A percentile compares a stretch with the other conserved stretches of the same genome.
phyloP scores from a whole-genome alignment of 2,329 filamentous ascomycete species.

The Aspergillus brasiliensis region DNA sequence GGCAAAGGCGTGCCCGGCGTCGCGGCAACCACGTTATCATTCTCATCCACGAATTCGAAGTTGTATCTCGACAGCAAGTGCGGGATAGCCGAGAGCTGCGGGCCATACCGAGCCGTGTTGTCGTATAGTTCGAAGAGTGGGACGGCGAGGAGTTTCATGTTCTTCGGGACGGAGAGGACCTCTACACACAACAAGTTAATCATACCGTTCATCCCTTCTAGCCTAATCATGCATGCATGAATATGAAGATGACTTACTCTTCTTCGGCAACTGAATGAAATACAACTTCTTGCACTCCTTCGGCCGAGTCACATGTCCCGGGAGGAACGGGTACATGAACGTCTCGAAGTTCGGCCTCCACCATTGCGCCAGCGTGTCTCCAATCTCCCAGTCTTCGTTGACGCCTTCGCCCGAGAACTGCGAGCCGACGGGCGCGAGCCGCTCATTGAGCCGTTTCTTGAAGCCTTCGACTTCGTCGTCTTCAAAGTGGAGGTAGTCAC shows the following conservation, averaged over 20 bases:
- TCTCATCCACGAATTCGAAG: constrained; percentile 95
- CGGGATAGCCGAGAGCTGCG: constrained; percentile 93
- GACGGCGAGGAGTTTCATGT: constrained; percentile 98
- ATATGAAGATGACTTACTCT: constrained; percentile 64
- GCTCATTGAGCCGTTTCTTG: constrained; percentile 87
- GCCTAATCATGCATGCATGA: neutral
- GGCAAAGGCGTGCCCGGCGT: constrained; percentile 73
- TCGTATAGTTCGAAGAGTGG: constrained; percentile 98
- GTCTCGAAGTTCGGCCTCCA: constrained; percentile 99
- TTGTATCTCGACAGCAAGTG: constrained; percentile 94
- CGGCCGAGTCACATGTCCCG: constrained; percentile 89
- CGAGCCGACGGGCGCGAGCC: constrained; percentile 86
- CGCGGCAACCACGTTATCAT: constrained; percentile 79
- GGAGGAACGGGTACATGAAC: constrained; percentile 99
- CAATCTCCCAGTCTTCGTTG: constrained; percentile 91
- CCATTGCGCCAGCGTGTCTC: constrained; percentile 95
- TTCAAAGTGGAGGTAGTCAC: constrained; percentile 83
- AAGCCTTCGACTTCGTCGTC: constrained; percentile 95
- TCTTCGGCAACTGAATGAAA: constrained; percentile 90
- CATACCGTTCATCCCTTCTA: too few relatives aligned
- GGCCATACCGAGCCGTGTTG: constrained; percentile 91
- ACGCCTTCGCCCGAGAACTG: constrained; percentile 80
- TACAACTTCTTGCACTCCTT: constrained; percentile 99
- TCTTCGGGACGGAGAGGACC: constrained; percentile 94
- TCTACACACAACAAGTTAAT: constrained; percentile 55